phyloP scores from a whole-genome alignment of 805 yeast genomes.

The Candida pseudofarinosa region DNA sequence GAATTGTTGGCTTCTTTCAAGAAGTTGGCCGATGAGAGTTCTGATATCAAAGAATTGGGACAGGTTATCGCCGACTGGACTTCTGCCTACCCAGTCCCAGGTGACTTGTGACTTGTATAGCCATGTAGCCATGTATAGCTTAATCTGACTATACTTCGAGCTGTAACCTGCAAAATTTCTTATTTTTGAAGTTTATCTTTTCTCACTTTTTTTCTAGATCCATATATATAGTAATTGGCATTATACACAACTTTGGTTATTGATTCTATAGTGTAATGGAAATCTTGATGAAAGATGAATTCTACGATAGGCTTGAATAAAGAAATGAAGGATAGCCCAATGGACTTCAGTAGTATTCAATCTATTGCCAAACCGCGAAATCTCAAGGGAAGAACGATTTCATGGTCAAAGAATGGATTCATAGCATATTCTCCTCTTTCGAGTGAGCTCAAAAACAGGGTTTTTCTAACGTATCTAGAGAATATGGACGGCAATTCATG shows the following conservation, averaged over 20 bases:
- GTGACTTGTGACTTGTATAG: conserved; percentile 40
- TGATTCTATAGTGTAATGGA: not conserved
- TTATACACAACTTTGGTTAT: not conserved
- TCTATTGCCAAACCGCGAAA: not conserved
- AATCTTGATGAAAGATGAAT: not conserved
- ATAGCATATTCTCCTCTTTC: conserved; percentile 60
- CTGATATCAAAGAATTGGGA: conserved; percentile 56
- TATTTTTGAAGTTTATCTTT: no score
- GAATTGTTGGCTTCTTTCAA: conserved; percentile 67
- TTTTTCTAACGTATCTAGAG: conserved; percentile 65
- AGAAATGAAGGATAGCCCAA: not conserved
- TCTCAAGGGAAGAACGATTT: conserved; percentile 24
- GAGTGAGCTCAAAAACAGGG: conserved; percentile 29
- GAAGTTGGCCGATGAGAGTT: conserved; percentile 59
- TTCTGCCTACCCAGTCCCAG: conserved; percentile 81
- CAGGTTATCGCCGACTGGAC: conserved; percentile 72
- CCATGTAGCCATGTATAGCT: not conserved
- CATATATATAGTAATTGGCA: not conserved
- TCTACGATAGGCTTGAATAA: not conserved
- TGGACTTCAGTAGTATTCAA: not conserved
- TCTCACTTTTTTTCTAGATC: no score
- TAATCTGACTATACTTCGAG: no score
- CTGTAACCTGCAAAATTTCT: no score
- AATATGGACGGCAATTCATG: conserved; percentile 73
- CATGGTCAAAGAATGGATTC: conserved; percentile 85